Conservation (phyloP, 2,329 filamentous ascomycete genomes). For the Penicillium sp. region DNA sequence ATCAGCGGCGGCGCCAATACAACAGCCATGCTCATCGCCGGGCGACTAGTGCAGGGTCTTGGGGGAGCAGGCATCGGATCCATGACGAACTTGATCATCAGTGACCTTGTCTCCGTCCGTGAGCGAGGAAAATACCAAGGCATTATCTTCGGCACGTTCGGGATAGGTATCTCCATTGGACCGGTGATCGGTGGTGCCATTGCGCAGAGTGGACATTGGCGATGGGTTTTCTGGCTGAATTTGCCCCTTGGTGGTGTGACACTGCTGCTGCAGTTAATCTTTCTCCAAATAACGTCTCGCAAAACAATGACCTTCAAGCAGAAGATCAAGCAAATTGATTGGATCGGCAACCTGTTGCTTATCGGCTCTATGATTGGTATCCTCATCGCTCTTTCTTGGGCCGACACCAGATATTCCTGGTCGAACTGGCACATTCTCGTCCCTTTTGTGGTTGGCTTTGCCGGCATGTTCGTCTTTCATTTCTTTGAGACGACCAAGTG, state of each 20-base stretch:
- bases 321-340: slow-evolving; percentile 1
- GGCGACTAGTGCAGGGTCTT: not conserved
- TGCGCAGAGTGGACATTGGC: slow-evolving; percentile 21
- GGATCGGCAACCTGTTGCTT: not conserved
- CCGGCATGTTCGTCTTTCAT: not conserved
- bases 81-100: not conserved
- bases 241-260: slow-evolving; percentile 10
- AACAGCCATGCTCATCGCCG: not conserved
- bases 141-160: not conserved
- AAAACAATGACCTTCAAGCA: not conserved
- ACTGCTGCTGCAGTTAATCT: not conserved
- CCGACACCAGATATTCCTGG: not conserved
- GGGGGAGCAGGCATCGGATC: not conserved
- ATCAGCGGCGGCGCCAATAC: slow-evolving; percentile 7
- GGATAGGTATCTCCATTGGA: slow-evolving; percentile 20
- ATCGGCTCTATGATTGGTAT: not conserved
- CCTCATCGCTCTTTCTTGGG: slow-evolving; percentile 2
- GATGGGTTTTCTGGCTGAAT: slow-evolving; percentile 22
- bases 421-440: not conserved
- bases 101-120: not conserved
- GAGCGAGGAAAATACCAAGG: not conserved
- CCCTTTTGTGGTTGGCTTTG: not conserved
- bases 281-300: not conserved
- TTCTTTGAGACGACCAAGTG: not conserved
- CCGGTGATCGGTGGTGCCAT: slow-evolving; percentile 25